Evolutionary conservation across 257 asterid genomes (phyloP).

Genomic region (Ilex aquifolium): DNA sequence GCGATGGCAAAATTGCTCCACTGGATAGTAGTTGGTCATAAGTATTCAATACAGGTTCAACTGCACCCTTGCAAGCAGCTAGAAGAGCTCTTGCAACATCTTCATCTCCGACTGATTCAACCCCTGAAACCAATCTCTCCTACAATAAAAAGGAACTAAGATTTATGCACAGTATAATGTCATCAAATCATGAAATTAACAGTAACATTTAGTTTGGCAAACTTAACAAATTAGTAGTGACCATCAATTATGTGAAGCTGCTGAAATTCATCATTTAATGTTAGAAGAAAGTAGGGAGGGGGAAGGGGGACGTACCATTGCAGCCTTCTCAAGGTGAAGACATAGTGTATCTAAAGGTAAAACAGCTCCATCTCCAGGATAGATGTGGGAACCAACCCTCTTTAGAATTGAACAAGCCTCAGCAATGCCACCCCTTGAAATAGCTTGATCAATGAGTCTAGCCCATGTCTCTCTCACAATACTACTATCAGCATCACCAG

Average conservation of each 20-base stretch:
- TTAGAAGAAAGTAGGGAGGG: neutral
- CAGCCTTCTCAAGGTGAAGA: conserved; percentile 92
- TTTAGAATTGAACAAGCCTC: conserved; percentile 88
- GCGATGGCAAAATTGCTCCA: conserved; percentile 70
- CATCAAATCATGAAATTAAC: no score
- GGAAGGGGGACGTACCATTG: conserved; percentile 31
- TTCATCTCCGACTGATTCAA: conserved; percentile 82
- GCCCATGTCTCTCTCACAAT: conserved; percentile 92
- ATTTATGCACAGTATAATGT: no score
- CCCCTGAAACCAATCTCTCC: conserved; percentile 76
- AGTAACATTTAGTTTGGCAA: no score
- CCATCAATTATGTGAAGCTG: neutral
- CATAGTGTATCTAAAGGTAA: conserved; percentile 85
- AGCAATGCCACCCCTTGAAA: conserved; percentile 82
- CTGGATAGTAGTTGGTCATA: conserved; percentile 74
- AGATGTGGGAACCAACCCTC: conserved; percentile 81
- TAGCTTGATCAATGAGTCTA: conserved; percentile 90
- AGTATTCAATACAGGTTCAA: conserved; percentile 78
- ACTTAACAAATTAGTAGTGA: neutral
- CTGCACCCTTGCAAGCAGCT: conserved; percentile 82
- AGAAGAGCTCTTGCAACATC: conserved; percentile 85
- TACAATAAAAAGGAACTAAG: conserved; percentile 17
- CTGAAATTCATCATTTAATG: neutral
- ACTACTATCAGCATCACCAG: conserved; percentile 94
- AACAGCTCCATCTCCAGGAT: conserved; percentile 80